Base-by-base conservation (phyloP, 2,329 filamentous ascomycete species). In the Sclerotinia nivalis region DNA sequence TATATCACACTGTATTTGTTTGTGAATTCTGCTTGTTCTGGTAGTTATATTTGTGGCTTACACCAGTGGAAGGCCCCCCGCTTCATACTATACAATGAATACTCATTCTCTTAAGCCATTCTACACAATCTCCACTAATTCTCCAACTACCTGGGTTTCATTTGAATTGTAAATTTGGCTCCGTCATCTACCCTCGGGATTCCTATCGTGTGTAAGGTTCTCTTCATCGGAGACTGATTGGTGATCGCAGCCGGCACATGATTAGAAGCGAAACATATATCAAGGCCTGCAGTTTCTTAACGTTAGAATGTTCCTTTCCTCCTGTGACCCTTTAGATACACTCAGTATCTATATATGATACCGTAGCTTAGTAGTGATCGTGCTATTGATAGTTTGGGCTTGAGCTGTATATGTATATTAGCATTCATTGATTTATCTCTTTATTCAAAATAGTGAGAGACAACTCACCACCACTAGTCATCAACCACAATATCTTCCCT, bases 391-490 rank as follows among this genome's bases (percentile, higher is more conserved):
- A 52, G 47, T 13, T 20, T 50, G n/a, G 5, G 61, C 22, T 52
- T 64, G 47, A 37, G 47, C 47, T 64, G 40, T 40, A 50, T n/a
- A 40, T 52, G n/a, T 40, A 37, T 52, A 31, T 49, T 50, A 60
- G 65, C 15, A 60, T 60, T 37, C 28, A 20, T 60, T 12, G 9
- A 49, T 25, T 28, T 28, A 47, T 22, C 2, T 25, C 25, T 22
- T 18, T 31, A 31, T 31, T 15, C n/a, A 43, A 52, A 22, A 68
- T 31, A 54, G 37, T 15, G 34, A 62, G 22, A 31, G 22, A 15
- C n/a, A 28, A 69, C 69, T 72, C 18, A 73, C 71, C 70, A 40
- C 71, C 67, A 70, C 65, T 68, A 9, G 73, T 73, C 13, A 66
- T 73, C 49, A 73, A 54, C 55, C 69, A 73, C n/a, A 74, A 58